These are phyloP conservation scores for Trametes punicea DNA, from an alignment of 768 basidiomycete genomes.

Conservation along the genomic window DNA sequence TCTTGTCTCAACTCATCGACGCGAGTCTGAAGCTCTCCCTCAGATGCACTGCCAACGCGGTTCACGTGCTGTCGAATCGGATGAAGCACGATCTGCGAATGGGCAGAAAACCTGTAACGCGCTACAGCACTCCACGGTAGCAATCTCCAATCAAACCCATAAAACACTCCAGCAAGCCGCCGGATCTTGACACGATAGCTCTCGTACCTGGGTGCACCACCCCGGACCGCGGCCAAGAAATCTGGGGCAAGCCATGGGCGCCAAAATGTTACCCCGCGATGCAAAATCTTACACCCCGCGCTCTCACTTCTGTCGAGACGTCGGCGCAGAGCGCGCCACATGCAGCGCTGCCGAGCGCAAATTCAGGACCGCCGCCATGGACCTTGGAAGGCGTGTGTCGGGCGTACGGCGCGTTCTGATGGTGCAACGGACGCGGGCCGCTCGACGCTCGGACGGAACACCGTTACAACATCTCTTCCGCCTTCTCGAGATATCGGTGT, in stretches of 20 bases:
- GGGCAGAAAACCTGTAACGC: no score
- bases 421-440: neutral
- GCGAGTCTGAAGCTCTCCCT: no score
- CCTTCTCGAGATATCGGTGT: neutral
- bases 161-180: no score
- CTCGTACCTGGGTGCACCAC: conserved; percentile 2
- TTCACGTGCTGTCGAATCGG: no score
- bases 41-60: no score
- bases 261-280: neutral
- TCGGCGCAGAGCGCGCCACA: conserved; percentile 5
- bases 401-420: neutral
- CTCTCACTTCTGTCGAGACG: neutral
- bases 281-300: conserved; percentile 1
- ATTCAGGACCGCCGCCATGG: conserved; percentile 5
- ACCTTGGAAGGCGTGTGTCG: neutral
- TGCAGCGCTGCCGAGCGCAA: neutral
- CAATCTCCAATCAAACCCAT: no score
- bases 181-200: neutral
- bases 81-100: no score
- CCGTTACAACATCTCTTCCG: neutral
- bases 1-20: no score
- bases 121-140: no score
- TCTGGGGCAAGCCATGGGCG: conserved; percentile 12
- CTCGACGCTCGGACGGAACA: neutral
- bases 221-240: neutral